phyloP scores from a whole-genome alignment of 2,329 filamentous ascomycete species.

The Penicillium decumbens region DNA sequence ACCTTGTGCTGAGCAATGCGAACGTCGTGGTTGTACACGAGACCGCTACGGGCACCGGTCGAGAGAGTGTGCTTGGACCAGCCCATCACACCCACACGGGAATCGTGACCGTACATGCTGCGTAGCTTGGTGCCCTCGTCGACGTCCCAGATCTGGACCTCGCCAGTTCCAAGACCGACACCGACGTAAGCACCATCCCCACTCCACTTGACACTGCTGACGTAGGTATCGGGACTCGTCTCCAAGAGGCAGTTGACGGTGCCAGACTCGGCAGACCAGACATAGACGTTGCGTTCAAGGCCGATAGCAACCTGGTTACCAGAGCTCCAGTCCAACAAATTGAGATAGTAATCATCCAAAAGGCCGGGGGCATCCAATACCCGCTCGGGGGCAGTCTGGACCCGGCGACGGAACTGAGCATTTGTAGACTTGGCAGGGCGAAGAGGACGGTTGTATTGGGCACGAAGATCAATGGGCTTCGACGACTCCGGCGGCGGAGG shows the following conservation, averaged over 20 bases:
- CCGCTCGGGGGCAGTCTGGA: slow-evolving; percentile 90
- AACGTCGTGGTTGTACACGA: slow-evolving; percentile 98
- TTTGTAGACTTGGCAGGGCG: slow-evolving; percentile 69
- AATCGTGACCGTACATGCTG: slow-evolving; percentile 97
- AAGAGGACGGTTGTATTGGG: slow-evolving; percentile 95
- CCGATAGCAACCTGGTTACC: slow-evolving; percentile 97
- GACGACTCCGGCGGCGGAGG: slow-evolving; percentile 96
- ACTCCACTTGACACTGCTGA: slow-evolving; percentile 98
- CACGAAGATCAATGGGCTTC: slow-evolving; percentile 93
- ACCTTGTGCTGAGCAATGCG: slow-evolving; percentile 97
- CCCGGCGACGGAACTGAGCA: slow-evolving; percentile 83
- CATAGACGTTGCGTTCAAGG: slow-evolving; percentile 92
- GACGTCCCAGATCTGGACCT: slow-evolving; percentile 99
- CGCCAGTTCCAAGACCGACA: slow-evolving; percentile 88
- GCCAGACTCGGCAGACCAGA: slow-evolving; percentile 95
- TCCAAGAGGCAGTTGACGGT: slow-evolving; percentile 85
- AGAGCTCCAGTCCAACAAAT: slow-evolving; percentile 96
- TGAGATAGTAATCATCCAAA: slow-evolving; percentile 98
- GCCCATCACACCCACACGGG: slow-evolving; percentile 94
- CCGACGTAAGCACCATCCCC: slow-evolving; percentile 94
- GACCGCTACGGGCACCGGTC: slow-evolving; percentile 86
- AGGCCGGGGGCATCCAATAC: slow-evolving; percentile 94
- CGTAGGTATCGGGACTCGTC: slow-evolving; percentile 83
- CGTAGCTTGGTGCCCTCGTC: slow-evolving; percentile 91
- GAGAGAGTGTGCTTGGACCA: slow-evolving; percentile 99